Base-by-base conservation (phyloP, 2,329 filamentous ascomycete species). In the Diaporthe citri region DNA sequence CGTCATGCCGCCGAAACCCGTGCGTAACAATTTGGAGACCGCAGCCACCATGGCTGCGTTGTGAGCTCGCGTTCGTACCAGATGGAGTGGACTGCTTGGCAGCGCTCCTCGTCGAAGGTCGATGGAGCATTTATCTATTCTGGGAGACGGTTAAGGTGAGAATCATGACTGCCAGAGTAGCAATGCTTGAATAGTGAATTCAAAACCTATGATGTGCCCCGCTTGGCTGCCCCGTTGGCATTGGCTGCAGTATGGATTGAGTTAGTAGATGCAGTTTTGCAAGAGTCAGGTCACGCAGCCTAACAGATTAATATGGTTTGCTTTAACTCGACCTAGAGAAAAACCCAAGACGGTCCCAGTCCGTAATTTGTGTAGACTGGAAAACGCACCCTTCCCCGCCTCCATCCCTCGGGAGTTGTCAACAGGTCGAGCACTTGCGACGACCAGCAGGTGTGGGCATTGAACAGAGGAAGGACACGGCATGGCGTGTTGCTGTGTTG, bases 231-330 rank as follows among this genome's bases (percentile, higher is more conserved):
- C 28, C 28, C 12, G 13, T n/a, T 52, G 60, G 41, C 60, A 64
- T 64, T 64, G 41, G 60, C 25, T 25, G 28, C 25, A n/a, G 17
- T 20, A 46, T 34, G 41, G 39, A 46, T 64, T 39, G 59, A 12
- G 59, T 34, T 31, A 20, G 59, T 15, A 36, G 31, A 9, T n/a
- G 31, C 12, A 36, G 62, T 46, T n/a, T 17, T 67, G 62, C 62
- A 51, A 67, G 62, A 67, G 62, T 67, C 62, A 67, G 62, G 28
- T 51, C 25, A 36, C 15, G 6, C 46, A 15, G 46, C 13, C 64
- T 20, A 28, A 25, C 46, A 39, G 31, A 31, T 41, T 39, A 39
- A 39, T 20, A 39, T 25, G n/a, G 46, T 39, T 52, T 36, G 46
- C 22, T 39, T 28, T 64, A 22, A 39, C 34, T 66, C 64, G 64